These are phyloP conservation scores for Coemansia javaensis DNA, from an alignment of 192 early-diverging fungal species.

Conservation along the genomic window DNA sequence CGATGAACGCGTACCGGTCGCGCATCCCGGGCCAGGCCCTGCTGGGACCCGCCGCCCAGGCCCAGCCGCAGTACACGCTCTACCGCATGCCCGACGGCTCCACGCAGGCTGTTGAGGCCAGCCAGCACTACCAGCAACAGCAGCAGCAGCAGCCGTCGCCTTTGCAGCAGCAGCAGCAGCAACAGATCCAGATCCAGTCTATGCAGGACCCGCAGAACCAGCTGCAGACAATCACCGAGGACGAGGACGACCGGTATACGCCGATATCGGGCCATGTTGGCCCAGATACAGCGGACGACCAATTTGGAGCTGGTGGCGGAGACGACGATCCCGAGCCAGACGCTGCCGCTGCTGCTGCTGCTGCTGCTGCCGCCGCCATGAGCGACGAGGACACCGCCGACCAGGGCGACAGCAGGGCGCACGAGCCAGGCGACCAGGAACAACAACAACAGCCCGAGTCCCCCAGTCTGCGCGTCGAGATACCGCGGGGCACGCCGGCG, in stretches of 20 bases:
- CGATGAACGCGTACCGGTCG: constrained; percentile 37
- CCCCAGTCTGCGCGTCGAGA: constrained; percentile 34
- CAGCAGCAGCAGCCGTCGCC: constrained; percentile 17
- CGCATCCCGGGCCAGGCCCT: constrained; percentile 11
- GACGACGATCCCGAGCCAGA: background rate
- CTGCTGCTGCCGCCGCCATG: background rate
- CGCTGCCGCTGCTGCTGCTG: background rate
- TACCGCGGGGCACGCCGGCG: constrained; percentile 13
- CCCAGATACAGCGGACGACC: too few relatives aligned
- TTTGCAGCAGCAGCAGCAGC: constrained; percentile 3
- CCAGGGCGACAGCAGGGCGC: background rate
- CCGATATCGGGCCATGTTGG: background rate
- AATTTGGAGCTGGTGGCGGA: too few relatives aligned
- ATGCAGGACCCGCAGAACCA: background rate
- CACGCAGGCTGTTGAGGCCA: constrained; percentile 22
- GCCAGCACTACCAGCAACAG: constrained; percentile 13
- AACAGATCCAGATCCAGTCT: background rate
- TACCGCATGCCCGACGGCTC: constrained; percentile 48
- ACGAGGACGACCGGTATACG: background rate
- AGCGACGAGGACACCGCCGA: too few relatives aligned
- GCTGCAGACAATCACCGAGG: too few relatives aligned
- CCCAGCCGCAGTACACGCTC: constrained; percentile 38
- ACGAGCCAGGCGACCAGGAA: background rate
- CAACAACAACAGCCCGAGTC: constrained; percentile 4
- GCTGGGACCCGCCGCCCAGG: background rate